Percentiles rank a stretch among this genome's conserved stretches.
phyloP scores from a whole-genome alignment of 176 grass and related monocot genomes.

The Aechmea fasciata region DNA sequence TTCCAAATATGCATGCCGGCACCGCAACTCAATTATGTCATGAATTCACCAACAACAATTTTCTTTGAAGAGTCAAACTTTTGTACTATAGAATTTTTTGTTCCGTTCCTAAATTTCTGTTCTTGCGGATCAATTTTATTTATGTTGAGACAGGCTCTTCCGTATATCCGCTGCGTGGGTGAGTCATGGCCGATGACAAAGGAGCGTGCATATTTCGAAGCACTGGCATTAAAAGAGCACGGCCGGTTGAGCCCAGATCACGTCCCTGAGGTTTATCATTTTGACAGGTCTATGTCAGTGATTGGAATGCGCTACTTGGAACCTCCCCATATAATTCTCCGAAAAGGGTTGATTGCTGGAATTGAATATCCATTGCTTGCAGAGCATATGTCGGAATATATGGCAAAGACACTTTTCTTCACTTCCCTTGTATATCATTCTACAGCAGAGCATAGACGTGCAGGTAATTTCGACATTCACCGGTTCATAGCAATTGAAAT shows the following conservation, averaged over 20 bases:
- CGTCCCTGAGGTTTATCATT: constrained; percentile 89
- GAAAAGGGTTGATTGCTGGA: constrained; percentile 89
- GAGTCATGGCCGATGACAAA: constrained; percentile 82
- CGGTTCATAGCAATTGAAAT: background rate
- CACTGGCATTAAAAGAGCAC: constrained; percentile 45
- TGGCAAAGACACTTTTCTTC: constrained; percentile 87
- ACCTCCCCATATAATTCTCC: constrained; percentile 82
- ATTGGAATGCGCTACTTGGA: constrained; percentile 84
- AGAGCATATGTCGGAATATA: constrained; percentile 68
- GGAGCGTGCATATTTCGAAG: constrained; percentile 92
- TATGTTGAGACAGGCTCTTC: constrained; percentile 52
- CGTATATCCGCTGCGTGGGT: constrained; percentile 70
- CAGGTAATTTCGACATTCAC: constrained; percentile 29
- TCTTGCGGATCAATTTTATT: background rate
- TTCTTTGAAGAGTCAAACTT: background rate
- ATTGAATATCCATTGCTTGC: constrained; percentile 74
- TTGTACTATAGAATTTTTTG: background rate
- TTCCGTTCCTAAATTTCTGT: background rate
- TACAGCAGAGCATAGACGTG: constrained; percentile 65
- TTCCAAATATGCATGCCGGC: no score
- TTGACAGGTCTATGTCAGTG: constrained; percentile 72
- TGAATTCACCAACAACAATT: no score
- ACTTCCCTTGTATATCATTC: constrained; percentile 62
- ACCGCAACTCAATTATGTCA: no score
- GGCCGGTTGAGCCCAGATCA: constrained; percentile 61